These are phyloP conservation scores for Terana coerulea DNA, from an alignment of 768 basidiomycete species.

Conservation along the genomic window DNA sequence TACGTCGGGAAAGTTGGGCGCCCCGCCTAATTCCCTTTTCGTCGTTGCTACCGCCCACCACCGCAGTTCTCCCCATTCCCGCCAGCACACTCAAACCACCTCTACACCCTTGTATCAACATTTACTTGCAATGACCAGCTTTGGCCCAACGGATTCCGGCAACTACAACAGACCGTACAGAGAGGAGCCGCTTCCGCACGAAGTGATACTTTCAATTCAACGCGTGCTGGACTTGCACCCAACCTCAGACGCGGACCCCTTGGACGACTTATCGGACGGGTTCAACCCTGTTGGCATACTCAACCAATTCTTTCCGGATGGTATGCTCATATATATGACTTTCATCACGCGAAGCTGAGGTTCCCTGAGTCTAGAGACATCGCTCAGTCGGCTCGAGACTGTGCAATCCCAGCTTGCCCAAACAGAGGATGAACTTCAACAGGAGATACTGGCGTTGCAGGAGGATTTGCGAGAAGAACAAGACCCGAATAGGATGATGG, in stretches of 20 bases:
- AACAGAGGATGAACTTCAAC: conserved; percentile 65
- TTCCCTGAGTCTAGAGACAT: conserved; percentile 51
- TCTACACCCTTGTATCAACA: no score
- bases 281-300: conserved; percentile 53
- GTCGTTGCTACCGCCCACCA: conserved; percentile 9
- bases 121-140: no score
- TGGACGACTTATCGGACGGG: conserved; percentile 53
- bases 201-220: conserved; percentile 67
- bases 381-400: conserved; percentile 65
- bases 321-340: conserved; percentile 36
- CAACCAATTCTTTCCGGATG: conserved; percentile 77
- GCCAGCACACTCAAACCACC: no score
- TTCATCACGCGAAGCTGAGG: background rate
- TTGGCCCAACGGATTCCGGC: background rate
- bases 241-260: conserved; percentile 43
- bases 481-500: conserved; percentile 83
- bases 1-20: background rate
- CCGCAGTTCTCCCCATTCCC: no score
- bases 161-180: conserved; percentile 3
- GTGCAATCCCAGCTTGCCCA: conserved; percentile 67
- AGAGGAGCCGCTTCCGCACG: conserved; percentile 55
- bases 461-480: conserved; percentile 70
- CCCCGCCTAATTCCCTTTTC: conserved; percentile 6
- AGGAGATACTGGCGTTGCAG: conserved; percentile 68
- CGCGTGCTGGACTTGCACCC: conserved; percentile 58